Conservation (phyloP, 352 stramenopile genomes). For the Globisporangium splendens region DNA sequence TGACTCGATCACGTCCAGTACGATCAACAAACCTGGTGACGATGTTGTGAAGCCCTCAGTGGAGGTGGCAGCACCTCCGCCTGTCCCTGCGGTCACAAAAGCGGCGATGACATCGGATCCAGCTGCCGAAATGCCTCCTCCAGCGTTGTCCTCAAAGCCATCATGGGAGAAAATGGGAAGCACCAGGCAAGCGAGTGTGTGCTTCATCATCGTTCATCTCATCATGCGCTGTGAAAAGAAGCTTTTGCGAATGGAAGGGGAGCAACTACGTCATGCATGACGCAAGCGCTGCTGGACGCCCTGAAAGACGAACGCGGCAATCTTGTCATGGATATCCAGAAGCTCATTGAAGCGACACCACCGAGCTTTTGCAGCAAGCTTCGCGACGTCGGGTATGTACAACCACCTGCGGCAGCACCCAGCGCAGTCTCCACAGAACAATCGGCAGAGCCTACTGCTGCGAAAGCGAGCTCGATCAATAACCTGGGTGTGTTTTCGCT, state of each 20-base stretch:
- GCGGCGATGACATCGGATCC: neutral
- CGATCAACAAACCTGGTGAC: conserved; percentile 1
- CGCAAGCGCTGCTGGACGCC: conserved; percentile 45
- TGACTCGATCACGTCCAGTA: conserved; percentile 10
- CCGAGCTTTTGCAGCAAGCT: conserved; percentile 56
- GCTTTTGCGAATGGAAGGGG: conserved; percentile 65
- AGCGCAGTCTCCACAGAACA: neutral
- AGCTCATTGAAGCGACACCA: conserved; percentile 62
- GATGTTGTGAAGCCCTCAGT: neutral
- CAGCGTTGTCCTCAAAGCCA: conserved; percentile 10
- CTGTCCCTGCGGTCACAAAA: conserved; percentile 2
- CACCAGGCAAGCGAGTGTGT: conserved; percentile 39
- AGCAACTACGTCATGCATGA: conserved; percentile 75
- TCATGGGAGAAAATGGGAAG: conserved; percentile 28
- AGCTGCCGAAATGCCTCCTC: neutral
- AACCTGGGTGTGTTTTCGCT: conserved; percentile 48
- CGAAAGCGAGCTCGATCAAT: conserved; percentile 7
- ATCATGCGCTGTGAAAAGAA: conserved; percentile 48
- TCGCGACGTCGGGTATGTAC: conserved; percentile 29
- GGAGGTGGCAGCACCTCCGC: conserved; percentile 3
- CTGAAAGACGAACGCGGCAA: conserved; percentile 30
- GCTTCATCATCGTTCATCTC: conserved; percentile 46
- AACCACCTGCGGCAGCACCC: neutral
- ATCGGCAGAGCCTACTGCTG: neutral
- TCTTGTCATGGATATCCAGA: conserved; percentile 38